Percentiles rank a stretch among this genome's conserved stretches.
Evolutionary conservation across 1,139 yeast genomes (phyloP).

Genomic region (Wickerhamomyces sp.): DNA sequence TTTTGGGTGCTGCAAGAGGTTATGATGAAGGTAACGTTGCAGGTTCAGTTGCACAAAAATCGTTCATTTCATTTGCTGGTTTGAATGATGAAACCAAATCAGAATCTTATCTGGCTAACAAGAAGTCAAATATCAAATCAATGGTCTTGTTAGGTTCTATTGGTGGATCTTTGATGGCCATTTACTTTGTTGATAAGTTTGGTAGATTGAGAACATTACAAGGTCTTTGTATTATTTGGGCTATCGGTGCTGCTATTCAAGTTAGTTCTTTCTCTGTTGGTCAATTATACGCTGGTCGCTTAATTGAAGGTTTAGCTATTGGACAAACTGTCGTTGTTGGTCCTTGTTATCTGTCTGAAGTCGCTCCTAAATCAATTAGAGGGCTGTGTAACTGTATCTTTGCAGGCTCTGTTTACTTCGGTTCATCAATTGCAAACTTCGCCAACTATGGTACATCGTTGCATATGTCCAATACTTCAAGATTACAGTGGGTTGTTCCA

Average conservation of each 20-base stretch:
- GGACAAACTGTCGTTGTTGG: slow-evolving; percentile 57
- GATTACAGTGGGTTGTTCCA: slow-evolving; percentile 21
- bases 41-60: slow-evolving; percentile 41
- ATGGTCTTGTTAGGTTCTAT: slow-evolving; percentile 62
- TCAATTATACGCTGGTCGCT: slow-evolving; percentile 39
- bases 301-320: slow-evolving; percentile 52
- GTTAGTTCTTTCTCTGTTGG: slow-evolving; percentile 40
- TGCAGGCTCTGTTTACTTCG: slow-evolving; percentile 32
- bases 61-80: slow-evolving; percentile 43
- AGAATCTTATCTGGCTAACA: slow-evolving; percentile 36
- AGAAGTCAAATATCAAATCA: slow-evolving; percentile 51
- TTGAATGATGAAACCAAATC: slow-evolving; percentile 37
- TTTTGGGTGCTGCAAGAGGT: slow-evolving; percentile 58
- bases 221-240: slow-evolving; percentile 31
- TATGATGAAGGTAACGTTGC: slow-evolving; percentile 53
- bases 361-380: slow-evolving; percentile 47
- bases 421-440: slow-evolving; percentile 45
- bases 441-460: slow-evolving; percentile 43
- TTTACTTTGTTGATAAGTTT: slow-evolving; percentile 44
- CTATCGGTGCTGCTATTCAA: slow-evolving; percentile 28
- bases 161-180: slow-evolving; percentile 50
- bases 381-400: slow-evolving; percentile 38
- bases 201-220: slow-evolving; percentile 55
- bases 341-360: slow-evolving; percentile 54
- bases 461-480: slow-evolving; percentile 33